A percentile compares a stretch with the other conserved stretches of the same genome.
Conservation (phyloP, 495 filamentous ascomycete species). For the Penicillium crystallinum region DNA sequence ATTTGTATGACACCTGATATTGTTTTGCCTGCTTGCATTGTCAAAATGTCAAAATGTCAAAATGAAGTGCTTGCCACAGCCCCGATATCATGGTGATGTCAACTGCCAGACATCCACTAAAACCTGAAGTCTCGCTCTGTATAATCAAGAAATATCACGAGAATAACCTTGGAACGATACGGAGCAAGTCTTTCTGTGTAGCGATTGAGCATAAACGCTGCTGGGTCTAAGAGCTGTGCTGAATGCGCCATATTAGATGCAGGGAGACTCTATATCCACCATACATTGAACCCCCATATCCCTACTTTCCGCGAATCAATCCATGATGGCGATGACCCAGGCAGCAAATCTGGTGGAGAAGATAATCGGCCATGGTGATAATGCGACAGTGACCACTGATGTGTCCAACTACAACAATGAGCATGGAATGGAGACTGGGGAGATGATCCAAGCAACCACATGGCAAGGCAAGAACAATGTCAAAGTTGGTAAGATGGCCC, state of each 20-base stretch:
- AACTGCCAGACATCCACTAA: not conserved
- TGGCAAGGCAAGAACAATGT: conserved; percentile 40
- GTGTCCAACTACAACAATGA: conserved; percentile 28
- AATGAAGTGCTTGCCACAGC: too few species aligned
- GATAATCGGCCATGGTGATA: conserved; percentile 55
- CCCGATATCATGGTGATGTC: conserved; percentile 2
- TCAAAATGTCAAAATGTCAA: too few species aligned
- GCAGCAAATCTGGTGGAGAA: conserved; percentile 61
- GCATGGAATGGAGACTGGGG: conserved; percentile 18
- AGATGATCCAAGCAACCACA: conserved; percentile 14
- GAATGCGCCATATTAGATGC: too few species aligned
- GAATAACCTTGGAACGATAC: not conserved
- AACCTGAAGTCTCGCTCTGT: not conserved
- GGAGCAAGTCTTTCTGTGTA: not conserved
- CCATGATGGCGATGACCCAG: conserved; percentile 53
- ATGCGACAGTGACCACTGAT: conserved; percentile 25
- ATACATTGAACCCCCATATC: not conserved
- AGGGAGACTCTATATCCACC: too few species aligned
- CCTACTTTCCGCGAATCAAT: not conserved
- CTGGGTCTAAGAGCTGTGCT: too few species aligned
- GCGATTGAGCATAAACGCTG: not conserved
- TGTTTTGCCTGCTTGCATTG: too few species aligned
- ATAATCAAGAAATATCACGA: not conserved
- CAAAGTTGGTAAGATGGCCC: conserved; percentile 26
- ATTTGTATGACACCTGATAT: too few species aligned